These are phyloP conservation scores for Umbelopsis vinacea DNA, from an alignment of 192 early-diverging fungal genomes.

Conservation along the genomic window DNA sequence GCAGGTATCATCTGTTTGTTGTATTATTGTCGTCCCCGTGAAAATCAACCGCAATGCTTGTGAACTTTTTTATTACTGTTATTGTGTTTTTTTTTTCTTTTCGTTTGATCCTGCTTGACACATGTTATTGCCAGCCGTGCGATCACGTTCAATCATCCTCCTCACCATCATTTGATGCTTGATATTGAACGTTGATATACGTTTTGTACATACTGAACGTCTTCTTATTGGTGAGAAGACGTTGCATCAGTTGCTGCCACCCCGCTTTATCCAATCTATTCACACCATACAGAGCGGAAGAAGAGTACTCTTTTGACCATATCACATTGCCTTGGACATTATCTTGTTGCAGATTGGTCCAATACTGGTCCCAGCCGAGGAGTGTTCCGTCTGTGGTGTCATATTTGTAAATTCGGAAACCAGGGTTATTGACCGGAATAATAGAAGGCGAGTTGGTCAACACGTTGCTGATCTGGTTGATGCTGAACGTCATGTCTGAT, in stretches of 20 bases:
- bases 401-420: conserved; percentile 45
- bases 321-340: neutral
- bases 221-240: neutral
- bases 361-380: conserved; percentile 34
- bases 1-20: no score
- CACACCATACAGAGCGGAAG: conserved; percentile 17
- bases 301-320: conserved; percentile 34
- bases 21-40: no score
- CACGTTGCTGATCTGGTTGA: neutral
- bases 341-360: conserved; percentile 18
- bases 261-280: conserved; percentile 16
- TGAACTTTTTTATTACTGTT: no score
- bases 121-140: neutral
- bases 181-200: neutral
- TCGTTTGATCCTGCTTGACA: no score
- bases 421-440: conserved; percentile 45
- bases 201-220: neutral
- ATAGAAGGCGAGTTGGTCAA: conserved; percentile 48
- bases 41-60: no score
- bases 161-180: neutral
- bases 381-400: conserved; percentile 18
- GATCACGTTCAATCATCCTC: neutral
- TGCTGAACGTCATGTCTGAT: neutral
- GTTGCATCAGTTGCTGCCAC: neutral
- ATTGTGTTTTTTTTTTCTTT: no score